These are phyloP conservation scores for Evernia prunastri DNA, from an alignment of 495 filamentous ascomycete species.

Conservation along the genomic window DNA sequence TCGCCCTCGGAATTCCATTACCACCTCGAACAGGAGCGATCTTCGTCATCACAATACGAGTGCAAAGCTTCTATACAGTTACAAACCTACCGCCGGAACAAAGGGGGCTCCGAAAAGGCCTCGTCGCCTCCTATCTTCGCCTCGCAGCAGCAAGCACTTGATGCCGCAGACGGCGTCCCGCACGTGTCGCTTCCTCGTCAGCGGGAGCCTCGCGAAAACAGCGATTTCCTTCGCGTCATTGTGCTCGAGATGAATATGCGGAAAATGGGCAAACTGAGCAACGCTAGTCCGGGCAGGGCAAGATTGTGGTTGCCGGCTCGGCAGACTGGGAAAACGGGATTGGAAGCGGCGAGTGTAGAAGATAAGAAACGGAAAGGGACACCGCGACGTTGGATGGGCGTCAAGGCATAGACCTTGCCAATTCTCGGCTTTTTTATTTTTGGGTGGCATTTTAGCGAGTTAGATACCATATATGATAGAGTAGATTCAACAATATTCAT, in stretches of 20 bases:
- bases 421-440: background rate
- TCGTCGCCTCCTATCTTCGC: constrained; percentile 26
- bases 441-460: constrained; percentile 12
- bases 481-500: background rate
- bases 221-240: constrained; percentile 87
- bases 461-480: background rate
- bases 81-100: constrained; percentile 62
- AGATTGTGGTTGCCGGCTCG: constrained; percentile 83
- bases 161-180: constrained; percentile 15
- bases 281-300: constrained; percentile 73
- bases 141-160: constrained; percentile 13
- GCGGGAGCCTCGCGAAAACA: constrained; percentile 86
- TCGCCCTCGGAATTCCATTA: constrained; percentile 61
- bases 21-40: constrained; percentile 42
- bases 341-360: background rate
- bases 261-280: constrained; percentile 79
- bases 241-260: constrained; percentile 98
- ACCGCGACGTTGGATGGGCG: constrained; percentile 17
- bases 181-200: constrained; percentile 49
- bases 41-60: constrained; percentile 27
- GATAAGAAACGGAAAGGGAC: background rate
- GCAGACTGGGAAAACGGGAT: constrained; percentile 33
- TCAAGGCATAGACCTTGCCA: constrained; percentile 5
- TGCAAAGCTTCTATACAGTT: constrained; percentile 79
- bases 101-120: constrained; percentile 28